These are phyloP conservation scores for Pseudocercospora crystallina DNA, from an alignment of 2,329 filamentous ascomycete species.

Conservation along the genomic window DNA sequence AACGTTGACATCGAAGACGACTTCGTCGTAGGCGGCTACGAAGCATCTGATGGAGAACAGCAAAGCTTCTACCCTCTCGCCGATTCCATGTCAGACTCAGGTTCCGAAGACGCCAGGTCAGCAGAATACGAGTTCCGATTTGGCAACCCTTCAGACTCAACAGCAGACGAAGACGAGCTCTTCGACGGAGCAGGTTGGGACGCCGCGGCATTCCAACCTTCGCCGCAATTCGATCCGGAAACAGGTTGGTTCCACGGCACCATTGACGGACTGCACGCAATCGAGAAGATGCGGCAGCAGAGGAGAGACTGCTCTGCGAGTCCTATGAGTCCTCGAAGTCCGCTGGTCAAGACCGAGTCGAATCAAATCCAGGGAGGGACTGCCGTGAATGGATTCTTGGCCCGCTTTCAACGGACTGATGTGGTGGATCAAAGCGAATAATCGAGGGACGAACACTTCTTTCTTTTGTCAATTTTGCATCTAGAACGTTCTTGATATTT, in stretches of 20 bases:
- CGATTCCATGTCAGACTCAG: constrained; percentile 30
- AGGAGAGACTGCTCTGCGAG: constrained; percentile 1
- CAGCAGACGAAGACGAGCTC: constrained; percentile 23
- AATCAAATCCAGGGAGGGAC: neutral
- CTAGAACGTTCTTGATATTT: neutral
- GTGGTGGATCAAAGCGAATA: constrained; percentile 20
- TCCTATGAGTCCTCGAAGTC: constrained; percentile 20
- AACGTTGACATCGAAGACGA: constrained; percentile 30
- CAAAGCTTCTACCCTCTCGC: constrained; percentile 34
- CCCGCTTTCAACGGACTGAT: constrained; percentile 17
- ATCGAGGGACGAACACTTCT: neutral
- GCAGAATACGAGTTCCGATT: constrained; percentile 34
- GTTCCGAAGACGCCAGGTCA: constrained; percentile 26
- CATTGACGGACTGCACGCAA: constrained; percentile 31
- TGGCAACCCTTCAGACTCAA: constrained; percentile 20
- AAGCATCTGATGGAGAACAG: constrained; percentile 33
- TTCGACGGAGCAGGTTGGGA: constrained; percentile 19
- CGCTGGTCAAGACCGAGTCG: constrained; percentile 8
- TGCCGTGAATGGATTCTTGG: constrained; percentile 16
- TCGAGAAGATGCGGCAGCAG: constrained; percentile 4
- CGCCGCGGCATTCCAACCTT: constrained; percentile 11
- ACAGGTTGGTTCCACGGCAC: constrained; percentile 36
- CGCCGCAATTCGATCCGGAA: constrained; percentile 29
- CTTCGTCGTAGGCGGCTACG: constrained; percentile 30
- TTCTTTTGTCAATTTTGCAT: neutral